A percentile compares a stretch with the other conserved stretches of the same genome.
phyloP scores from a whole-genome alignment of 805 yeast genomes.

The Ogataea philodendri region DNA sequence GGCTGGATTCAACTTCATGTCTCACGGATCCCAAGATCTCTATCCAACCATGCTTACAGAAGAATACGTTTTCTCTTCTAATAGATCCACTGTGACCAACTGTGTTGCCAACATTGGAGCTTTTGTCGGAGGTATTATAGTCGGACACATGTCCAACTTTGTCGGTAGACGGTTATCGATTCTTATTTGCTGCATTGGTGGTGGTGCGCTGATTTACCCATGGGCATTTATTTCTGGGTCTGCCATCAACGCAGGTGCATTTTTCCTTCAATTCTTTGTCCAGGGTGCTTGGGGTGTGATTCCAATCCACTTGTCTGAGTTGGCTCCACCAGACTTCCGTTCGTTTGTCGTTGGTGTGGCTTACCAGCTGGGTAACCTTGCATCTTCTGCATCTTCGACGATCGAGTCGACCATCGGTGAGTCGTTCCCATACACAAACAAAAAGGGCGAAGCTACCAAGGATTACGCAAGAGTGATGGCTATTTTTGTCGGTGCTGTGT shows the following conservation, averaged over 20 bases:
- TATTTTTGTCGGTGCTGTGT: slow-evolving; percentile 63
- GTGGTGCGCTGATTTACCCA: slow-evolving; percentile 64
- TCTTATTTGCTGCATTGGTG: slow-evolving; percentile 49
- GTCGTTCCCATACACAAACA: slow-evolving; percentile 42
- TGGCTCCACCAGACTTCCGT: slow-evolving; percentile 61
- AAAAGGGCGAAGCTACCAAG: slow-evolving; percentile 33
- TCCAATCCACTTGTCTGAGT: slow-evolving; percentile 60
- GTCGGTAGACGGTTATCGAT: slow-evolving; percentile 56
- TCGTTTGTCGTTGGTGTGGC: slow-evolving; percentile 62
- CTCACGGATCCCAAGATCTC: slow-evolving; percentile 65
- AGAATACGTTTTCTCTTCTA: slow-evolving; percentile 41
- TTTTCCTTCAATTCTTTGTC: slow-evolving; percentile 60
- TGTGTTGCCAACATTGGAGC: slow-evolving; percentile 61
- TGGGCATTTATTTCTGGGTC: slow-evolving; percentile 50
- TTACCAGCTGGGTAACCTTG: slow-evolving; percentile 68
- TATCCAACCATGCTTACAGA: slow-evolving; percentile 52
- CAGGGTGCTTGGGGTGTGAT: slow-evolving; percentile 72
- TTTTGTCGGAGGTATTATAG: slow-evolving; percentile 50
- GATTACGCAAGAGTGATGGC: slow-evolving; percentile 64
- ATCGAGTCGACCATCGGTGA: slow-evolving; percentile 64
- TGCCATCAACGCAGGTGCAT: slow-evolving; percentile 57
- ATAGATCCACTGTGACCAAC: slow-evolving; percentile 54
- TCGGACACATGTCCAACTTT: slow-evolving; percentile 56
- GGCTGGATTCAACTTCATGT: slow-evolving; percentile 62
- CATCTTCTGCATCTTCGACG: slow-evolving; percentile 66